Base-by-base conservation (phyloP, 2,329 filamentous ascomycete species). In the Sporothrix sp. region DNA sequence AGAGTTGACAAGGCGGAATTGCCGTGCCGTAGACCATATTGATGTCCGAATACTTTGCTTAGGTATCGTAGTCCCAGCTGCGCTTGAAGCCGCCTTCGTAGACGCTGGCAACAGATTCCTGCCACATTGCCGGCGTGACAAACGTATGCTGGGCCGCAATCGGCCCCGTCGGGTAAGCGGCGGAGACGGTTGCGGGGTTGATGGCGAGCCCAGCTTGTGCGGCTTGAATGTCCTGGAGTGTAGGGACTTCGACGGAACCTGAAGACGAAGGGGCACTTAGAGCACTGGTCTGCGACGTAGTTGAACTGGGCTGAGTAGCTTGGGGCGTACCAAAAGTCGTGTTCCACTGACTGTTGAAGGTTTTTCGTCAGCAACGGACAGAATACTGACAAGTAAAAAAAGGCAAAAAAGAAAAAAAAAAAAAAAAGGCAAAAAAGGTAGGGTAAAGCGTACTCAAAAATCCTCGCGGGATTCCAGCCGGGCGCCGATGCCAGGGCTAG, bases 401-500 rank as follows among this genome's bases (percentile, higher is more conserved):
- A 39, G 18, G 18, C 2, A 25, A 9, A 33, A 46, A n/a, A 20
- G 7, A 11, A 45, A 25, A 25, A 28, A 78, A 37, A 21, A 7
- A 33, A 30, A 11, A 6, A 44, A 28, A 30, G 30, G 7, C 11
- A 28, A 48, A 20, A 21, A 6, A 11, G 44, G n/a, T n/a, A n/a
- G n/a, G n/a, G n/a, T n/a, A 28, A 27, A 30, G 78, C 87, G 75
- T 78, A 95, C 88, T 91, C 87, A 75, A 95, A 91, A 58, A 95
- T 88, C 53, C 84, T 79, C 28, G 85, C 79, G 21, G 89, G 90
- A 61, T 95, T 94, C 89, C 89, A 95, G 51, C 75, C 70, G 21
- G 76, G 74, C 43, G 79, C 75, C 54, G 85, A 84, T 58, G 79
- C 71, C 61, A 86, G 66, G 40, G 76, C 68, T 64, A 87, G 72